A percentile compares a stretch with the other conserved stretches of the same genome.
Evolutionary conservation across 1,139 yeast species (phyloP).

Genomic region (Pneumocystis carinii): DNA sequence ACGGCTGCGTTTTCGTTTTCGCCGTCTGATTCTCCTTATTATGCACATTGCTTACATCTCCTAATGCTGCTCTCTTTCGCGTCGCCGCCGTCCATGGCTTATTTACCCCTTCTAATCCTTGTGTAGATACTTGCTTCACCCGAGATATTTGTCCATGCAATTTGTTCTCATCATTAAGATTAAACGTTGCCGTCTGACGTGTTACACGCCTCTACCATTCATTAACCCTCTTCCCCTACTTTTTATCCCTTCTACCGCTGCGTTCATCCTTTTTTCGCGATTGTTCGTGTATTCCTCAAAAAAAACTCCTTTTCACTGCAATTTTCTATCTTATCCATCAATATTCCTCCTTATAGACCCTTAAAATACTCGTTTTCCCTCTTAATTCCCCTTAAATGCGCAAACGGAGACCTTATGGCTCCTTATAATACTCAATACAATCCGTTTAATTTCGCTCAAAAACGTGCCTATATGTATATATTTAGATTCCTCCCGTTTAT

Average conservation of each 20-base stretch:
- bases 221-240: not conserved
- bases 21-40: conserved; percentile 10
- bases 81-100: conserved; percentile 3
- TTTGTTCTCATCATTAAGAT: not conserved
- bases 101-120: not conserved
- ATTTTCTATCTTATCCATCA: not conserved
- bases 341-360: not conserved
- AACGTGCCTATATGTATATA: not conserved
- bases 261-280: not conserved
- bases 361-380: not conserved
- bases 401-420: not conserved
- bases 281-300: not conserved
- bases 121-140: not conserved
- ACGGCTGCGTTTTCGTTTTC: conserved; percentile 3
- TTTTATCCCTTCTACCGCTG: not conserved
- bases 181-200: not conserved
- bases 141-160: not conserved
- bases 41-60: conserved; percentile 22
- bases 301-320: not conserved
- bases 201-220: not conserved
- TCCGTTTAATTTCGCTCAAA: not conserved
- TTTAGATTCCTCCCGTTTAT: not conserved
- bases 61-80: conserved; percentile 23
- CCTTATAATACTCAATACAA: not conserved
- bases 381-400: not conserved